Percentiles rank a stretch among this genome's conserved stretches.
Conservation (phyloP, 164 flowering plant genomes). For the Liquidambar formosana region DNA sequence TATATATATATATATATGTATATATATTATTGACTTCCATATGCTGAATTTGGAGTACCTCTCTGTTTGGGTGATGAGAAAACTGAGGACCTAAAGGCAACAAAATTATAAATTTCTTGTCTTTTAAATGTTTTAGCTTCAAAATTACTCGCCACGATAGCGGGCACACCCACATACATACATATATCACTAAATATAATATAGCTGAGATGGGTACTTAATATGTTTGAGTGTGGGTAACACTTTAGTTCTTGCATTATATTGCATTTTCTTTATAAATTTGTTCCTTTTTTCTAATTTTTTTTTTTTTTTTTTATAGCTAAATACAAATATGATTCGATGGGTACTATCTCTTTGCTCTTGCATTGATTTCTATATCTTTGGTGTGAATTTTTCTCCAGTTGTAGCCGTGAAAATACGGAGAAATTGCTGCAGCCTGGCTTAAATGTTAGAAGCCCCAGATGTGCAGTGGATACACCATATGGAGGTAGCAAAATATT, state of each 20-base stretch:
- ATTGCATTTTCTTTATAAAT: neutral
- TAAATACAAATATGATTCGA: neutral
- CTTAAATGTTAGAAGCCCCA: constrained; percentile 13
- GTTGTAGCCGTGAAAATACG: constrained; percentile 9
- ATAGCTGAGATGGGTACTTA: too few species aligned
- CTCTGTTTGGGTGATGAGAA: neutral
- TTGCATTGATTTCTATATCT: neutral
- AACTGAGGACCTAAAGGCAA: neutral
- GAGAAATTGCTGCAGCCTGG: constrained; percentile 13
- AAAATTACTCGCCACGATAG: too few species aligned
- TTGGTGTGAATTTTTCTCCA: neutral
- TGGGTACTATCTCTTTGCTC: neutral
- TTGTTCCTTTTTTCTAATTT: neutral
- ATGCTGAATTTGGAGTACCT: neutral
- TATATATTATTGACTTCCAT: neutral
- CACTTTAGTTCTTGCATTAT: too few species aligned
- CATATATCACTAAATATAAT: too few species aligned
- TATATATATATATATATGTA: too few species aligned
- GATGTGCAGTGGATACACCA: constrained; percentile 34
- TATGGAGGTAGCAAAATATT: constrained; percentile 26
- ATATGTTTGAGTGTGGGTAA: too few species aligned
- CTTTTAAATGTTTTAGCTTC: too few species aligned
- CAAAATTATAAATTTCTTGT: too few species aligned
- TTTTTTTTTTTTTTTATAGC: neutral
- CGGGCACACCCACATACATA: too few species aligned